Percentiles rank a stretch among this genome's conserved stretches.
phyloP scores from a whole-genome alignment of 768 basidiomycete genomes.

The Mycena floridula region DNA sequence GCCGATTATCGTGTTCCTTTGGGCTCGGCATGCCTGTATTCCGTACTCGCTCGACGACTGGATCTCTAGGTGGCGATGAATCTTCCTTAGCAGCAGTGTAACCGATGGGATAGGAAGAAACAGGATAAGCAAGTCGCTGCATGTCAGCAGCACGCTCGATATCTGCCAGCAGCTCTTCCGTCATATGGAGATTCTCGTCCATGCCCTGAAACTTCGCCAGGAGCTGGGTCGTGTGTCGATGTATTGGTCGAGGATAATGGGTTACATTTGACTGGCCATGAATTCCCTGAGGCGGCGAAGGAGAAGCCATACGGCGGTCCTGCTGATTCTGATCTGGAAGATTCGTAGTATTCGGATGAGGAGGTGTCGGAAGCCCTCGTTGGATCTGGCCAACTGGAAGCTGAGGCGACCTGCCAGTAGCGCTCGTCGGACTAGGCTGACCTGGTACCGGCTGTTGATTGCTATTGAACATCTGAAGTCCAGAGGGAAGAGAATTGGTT shows the following conservation, averaged over 20 bases:
- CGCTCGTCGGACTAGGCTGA: constrained; percentile 30
- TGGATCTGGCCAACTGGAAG: constrained; percentile 23
- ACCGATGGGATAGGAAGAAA: constrained; percentile 20
- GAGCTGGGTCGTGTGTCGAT: constrained; percentile 51
- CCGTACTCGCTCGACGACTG: constrained; percentile 50
- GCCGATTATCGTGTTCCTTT: constrained; percentile 40
- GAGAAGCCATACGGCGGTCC: constrained; percentile 11
- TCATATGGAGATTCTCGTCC: constrained; percentile 62
- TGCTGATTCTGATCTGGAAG: constrained; percentile 20
- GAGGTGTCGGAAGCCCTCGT: constrained; percentile 36
- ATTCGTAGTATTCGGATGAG: constrained; percentile 31
- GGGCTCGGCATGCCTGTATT: constrained; percentile 47
- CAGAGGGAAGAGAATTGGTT: constrained; percentile 56
- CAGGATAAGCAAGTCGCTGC: constrained; percentile 42
- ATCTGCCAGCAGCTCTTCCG: constrained; percentile 62
- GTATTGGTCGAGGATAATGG: constrained; percentile 61
- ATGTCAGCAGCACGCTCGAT: constrained; percentile 70
- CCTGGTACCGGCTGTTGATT: constrained; percentile 20
- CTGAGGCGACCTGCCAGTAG: constrained; percentile 35
- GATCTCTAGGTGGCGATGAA: constrained; percentile 34
- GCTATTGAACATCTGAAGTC: constrained; percentile 53
- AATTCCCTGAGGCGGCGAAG: constrained; percentile 17
- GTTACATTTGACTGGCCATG: constrained; percentile 31
- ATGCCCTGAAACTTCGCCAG: constrained; percentile 46
- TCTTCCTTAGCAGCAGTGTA: background rate